These are phyloP conservation scores for Fusarium ramigenum DNA, from an alignment of 2,329 filamentous ascomycete genomes.

Conservation along the genomic window DNA sequence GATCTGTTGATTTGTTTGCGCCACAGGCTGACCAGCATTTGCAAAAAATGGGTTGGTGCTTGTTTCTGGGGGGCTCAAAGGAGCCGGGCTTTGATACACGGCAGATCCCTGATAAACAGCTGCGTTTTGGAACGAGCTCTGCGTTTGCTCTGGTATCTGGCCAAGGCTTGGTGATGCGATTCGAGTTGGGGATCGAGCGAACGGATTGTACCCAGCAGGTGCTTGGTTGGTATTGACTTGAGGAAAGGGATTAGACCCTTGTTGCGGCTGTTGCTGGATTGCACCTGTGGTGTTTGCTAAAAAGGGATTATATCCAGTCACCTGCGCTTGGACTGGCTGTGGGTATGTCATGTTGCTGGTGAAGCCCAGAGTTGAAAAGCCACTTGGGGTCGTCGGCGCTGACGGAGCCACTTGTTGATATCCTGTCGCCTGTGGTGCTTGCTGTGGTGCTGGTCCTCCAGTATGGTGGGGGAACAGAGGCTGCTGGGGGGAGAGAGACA, in stretches of 20 bases:
- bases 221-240: slow-evolving; percentile 52
- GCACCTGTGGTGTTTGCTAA: slow-evolving; percentile 51
- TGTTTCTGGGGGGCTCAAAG: slow-evolving; percentile 40
- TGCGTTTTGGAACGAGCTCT: slow-evolving; percentile 53
- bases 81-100: slow-evolving; percentile 48
- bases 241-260: slow-evolving; percentile 44
- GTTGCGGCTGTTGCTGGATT: slow-evolving; percentile 48
- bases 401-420: slow-evolving; percentile 59
- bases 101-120: slow-evolving; percentile 43
- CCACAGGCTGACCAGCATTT: slow-evolving; percentile 41
- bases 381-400: slow-evolving; percentile 52
- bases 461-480: slow-evolving; percentile 81
- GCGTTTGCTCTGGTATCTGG: slow-evolving; percentile 63
- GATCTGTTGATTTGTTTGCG: slow-evolving; percentile 40
- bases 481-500: slow-evolving; percentile 71
- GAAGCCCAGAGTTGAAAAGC: slow-evolving; percentile 52
- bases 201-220: slow-evolving; percentile 57
- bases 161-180: slow-evolving; percentile 61
- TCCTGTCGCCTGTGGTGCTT: slow-evolving; percentile 50
- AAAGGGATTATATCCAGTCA: slow-evolving; percentile 63
- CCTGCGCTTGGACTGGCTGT: slow-evolving; percentile 50
- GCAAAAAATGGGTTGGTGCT: slow-evolving; percentile 52
- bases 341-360: slow-evolving; percentile 57
- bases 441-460: slow-evolving; percentile 64
- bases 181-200: slow-evolving; percentile 58